Evolutionary conservation across 2,329 filamentous ascomycete species (phyloP), one percentile per base, ranked within the genome.

Genomic region (Colletotrichum sansevieriae): DNA sequence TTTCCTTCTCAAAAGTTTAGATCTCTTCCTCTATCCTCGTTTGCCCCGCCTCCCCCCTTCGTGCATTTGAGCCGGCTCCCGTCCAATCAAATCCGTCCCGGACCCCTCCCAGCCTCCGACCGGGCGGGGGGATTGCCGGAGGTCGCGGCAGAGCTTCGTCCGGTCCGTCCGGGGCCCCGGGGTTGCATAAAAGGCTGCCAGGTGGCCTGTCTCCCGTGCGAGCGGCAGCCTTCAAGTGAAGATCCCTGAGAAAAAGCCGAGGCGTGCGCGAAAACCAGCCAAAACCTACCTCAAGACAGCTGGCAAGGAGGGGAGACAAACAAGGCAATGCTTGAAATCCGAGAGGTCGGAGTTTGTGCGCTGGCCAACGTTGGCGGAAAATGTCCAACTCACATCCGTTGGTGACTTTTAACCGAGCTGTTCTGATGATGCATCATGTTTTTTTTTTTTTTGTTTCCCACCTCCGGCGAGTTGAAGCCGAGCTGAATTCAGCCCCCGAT

Each of bases 91-190:
- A 47, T 22, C 41, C 29, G 33, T 18, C 29, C 29, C n/a, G 33
- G 4, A 13, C 46, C 22, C 29, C n/a, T 33, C 62, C 47, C 41
- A 29, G 9, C 29, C 29, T 8, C 29, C 29, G 57, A 18, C 35
- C 63, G 63, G 41, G 46, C 29, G 18, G 25, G 39, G 43, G 4
- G 22, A 4, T 3, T 3, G 22, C 18, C 18, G 18, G 4, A 22
- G 22, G 41, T 35, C 25, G 25, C 25, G 25, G 25, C 25, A 6
- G 25, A 29, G 25, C 7, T 18, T 22, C 25, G 49, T 52, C 46
- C 61, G 61, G 54, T n/a, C 65, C 65, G 54, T n/a, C 65, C 65
- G 65, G 54, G 22, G 46, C 61, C 39, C 29, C 7, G 29, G 29
- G 20, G 22, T 46, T 46, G n/a, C 49, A 52, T 10, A 3, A 29